phyloP scores from a whole-genome alignment of 441 rosid genomes.

The Eugenia klotzschiana region DNA sequence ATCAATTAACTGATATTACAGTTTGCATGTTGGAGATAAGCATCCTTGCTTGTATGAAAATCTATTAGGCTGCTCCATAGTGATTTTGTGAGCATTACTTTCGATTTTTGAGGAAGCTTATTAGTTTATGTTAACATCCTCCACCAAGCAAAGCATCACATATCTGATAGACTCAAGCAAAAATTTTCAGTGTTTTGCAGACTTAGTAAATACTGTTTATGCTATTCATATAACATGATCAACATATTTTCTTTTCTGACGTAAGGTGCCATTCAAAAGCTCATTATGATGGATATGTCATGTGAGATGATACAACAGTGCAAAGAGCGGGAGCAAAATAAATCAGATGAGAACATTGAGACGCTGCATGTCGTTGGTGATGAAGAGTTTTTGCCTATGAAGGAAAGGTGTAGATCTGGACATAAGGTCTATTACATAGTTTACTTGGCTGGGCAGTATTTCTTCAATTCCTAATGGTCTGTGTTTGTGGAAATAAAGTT shows the following conservation, averaged over 20 bases:
- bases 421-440: not conserved
- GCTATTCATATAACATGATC: not conserved
- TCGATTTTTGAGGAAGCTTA: not conserved
- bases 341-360: slow-evolving; percentile 24
- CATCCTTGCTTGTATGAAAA: not conserved
- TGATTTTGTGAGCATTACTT: not conserved
- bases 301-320: slow-evolving; percentile 72
- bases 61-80: not conserved
- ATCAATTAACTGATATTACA: not conserved
- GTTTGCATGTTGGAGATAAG: not conserved
- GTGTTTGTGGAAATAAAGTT: slow-evolving; percentile 37
- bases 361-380: slow-evolving; percentile 71
- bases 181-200: not conserved
- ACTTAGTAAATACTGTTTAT: not conserved
- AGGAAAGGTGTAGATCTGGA: slow-evolving; percentile 44
- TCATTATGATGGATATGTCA: slow-evolving; percentile 88
- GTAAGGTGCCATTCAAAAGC: slow-evolving; percentile 76
- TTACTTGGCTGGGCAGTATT: not conserved
- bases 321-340: slow-evolving; percentile 27
- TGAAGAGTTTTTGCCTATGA: slow-evolving; percentile 82
- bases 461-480: slow-evolving; percentile 4
- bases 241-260: not conserved
- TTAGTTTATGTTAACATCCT: not conserved
- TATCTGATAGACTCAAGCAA: not conserved
- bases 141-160: not conserved